A percentile compares a stretch with the other conserved stretches of the same genome.
These are phyloP conservation scores for Monosporascus sp. DNA, from an alignment of 2,329 filamentous ascomycete species.

Conservation along the genomic window DNA sequence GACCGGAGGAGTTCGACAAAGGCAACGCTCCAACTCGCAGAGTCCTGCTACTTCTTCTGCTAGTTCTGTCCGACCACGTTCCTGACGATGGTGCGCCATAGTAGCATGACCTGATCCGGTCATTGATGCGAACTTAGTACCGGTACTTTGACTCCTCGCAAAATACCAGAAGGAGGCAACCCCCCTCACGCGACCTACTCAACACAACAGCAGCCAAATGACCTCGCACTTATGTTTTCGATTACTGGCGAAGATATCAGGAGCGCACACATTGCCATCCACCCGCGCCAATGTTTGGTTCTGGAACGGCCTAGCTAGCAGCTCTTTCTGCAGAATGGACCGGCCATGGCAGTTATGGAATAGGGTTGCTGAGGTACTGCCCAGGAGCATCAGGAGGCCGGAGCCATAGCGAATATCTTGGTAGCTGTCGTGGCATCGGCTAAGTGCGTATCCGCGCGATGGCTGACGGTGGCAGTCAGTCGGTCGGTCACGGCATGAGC, in stretches of 20 bases:
- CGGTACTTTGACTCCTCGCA: background rate
- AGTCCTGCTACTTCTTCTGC: background rate
- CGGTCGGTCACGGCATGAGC: background rate
- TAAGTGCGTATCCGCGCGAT: background rate
- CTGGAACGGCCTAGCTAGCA: no score
- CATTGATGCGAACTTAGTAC: background rate
- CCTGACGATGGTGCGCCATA: background rate
- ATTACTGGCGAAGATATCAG: no score
- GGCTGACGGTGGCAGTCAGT: background rate
- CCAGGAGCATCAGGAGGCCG: background rate
- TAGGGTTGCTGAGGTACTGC: no score
- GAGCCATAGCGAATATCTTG: background rate
- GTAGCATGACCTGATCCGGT: background rate
- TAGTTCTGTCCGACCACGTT: background rate
- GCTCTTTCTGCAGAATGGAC: background rate
- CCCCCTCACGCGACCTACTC: no score
- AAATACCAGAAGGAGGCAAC: background rate
- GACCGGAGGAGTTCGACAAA: background rate
- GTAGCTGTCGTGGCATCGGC: background rate
- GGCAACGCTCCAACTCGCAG: background rate
- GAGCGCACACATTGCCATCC: no score
- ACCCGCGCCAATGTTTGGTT: no score
- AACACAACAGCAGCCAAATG: no score
- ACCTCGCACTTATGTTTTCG: no score
- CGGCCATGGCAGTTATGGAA: background rate